Evolutionary conservation across 1,284 basidiomycete genomes (phyloP), one percentile per base, ranked within the genome.

Genomic region (Ceratobasidium sp.): DNA sequence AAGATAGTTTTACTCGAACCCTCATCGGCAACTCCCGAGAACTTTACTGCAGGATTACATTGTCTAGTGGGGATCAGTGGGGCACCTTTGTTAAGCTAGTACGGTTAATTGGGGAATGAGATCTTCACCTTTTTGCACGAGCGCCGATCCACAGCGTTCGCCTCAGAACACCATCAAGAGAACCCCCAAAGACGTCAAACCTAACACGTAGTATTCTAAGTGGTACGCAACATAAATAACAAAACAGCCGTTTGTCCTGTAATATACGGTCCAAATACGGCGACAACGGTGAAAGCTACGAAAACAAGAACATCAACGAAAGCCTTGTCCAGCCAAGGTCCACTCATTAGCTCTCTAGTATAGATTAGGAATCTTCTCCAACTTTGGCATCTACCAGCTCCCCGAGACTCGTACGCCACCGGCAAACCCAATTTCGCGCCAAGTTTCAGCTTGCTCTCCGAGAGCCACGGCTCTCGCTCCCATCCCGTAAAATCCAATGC

Each of bases 401-500:
- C 71, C 71, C 37, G 71, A 64, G 32, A 44, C 32, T 32, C 71
- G 29, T 15, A 64, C 22, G 61, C 59, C 59, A 49, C 61, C 49
- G 34, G n/a, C 61, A 64, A 74, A 74, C 13, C 71, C 71, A 44
- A 74, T 64, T 29, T 74, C 71, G 11, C 71, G 57, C 71, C 71
- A 74, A 19, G 59, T 74, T 32, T 74, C 71, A 11, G 71, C 71
- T 22, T 19, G 46, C 40, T 74, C 71, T 7, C 71, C 71, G 4
- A 74, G 49, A 9, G 43, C 43, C 40, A 22, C 3, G 22, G 71
- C 71, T 25, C 71, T 29, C 8, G 49, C 19, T 6, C 71, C 71
- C 71, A 74, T 74, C 11, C 71, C 71, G 29, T 74, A 74, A n/a
- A 74, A 74, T 8, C 71, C 71, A 49, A 74, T 64, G 3, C 71